phyloP scores from a whole-genome alignment of 2,329 filamentous ascomycete species.

The Cordyceps javanica region DNA sequence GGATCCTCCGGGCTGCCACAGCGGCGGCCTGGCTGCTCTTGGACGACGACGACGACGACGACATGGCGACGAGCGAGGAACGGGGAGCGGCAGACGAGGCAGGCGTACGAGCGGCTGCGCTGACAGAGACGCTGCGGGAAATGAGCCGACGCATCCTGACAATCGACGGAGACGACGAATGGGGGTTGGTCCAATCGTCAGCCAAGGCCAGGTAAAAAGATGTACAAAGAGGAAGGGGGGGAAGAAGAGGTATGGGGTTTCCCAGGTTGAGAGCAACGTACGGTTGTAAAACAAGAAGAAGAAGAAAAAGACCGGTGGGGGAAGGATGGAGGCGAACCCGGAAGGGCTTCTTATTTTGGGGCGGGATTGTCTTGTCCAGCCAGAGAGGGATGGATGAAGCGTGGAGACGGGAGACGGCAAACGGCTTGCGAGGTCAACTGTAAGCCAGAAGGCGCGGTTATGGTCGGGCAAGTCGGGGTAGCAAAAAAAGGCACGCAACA shows the following conservation, averaged over 20 bases:
- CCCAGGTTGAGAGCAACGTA: not conserved
- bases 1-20: slow-evolving; percentile 45
- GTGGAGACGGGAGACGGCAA: not conserved
- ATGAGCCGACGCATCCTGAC: slow-evolving; percentile 15
- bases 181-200: not conserved
- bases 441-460: slow-evolving; percentile 13
- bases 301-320: not conserved
- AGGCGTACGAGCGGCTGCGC: slow-evolving; percentile 26
- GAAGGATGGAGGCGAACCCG: not conserved
- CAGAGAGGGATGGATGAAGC: not conserved
- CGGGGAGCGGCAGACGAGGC: slow-evolving; percentile 21
- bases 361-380: not conserved
- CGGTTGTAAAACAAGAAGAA: not conserved
- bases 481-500: not conserved
- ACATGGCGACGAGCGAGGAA: slow-evolving; percentile 18
- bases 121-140: slow-evolving; percentile 13
- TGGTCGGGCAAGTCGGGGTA: slow-evolving; percentile 8
- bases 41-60: slow-evolving; percentile 21
- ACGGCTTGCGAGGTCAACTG: not conserved
- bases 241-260: not conserved
- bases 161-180: slow-evolving; percentile 1
- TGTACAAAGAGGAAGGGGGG: no score
- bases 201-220: no score
- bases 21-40: slow-evolving; percentile 28
- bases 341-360: slow-evolving; percentile 2